Evolutionary conservation across 176 grass and related monocot species (phyloP), one percentile per base, ranked within the genome.

Genomic region (Bromus sterilis): DNA sequence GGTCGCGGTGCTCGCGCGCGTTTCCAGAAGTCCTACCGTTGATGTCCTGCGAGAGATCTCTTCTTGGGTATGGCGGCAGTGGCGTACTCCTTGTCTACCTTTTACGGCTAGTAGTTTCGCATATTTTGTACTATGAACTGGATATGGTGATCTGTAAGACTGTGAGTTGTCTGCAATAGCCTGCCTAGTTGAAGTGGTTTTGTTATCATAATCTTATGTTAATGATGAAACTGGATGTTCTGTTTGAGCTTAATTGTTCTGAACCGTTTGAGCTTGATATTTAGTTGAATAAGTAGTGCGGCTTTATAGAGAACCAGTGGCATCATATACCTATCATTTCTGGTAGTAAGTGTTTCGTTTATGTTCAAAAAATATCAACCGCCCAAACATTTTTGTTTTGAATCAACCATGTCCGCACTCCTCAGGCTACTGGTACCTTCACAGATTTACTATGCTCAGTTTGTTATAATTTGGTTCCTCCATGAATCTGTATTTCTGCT

Each of bases 21-120:
- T 46, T 95, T 95, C 85, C 93, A 95, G 85, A 95, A 95, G 57
- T 92, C 90, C 0, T 95, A 95, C 93, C 93, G 93, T 86, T 95
- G 41, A 94, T 56, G 21, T 63, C 26, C 15, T 0, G 39, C 43
- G 33, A 15, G 33, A 15, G 4, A 29, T 25, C n/a, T 28, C 29
- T 16, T 40, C 4, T 21, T 58, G 13, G 60, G 31, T 26, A 33
- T 18, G 11, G 29, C 18, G 28, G 86, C 20, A 24, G 3, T 28
- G 12, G 31, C 10, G 15, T 26, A 6, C 41, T 73, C 26, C 70
- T 73, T 11, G 70, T 49, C 42, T 11, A 21, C 7, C 42, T 16
- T 31, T 72, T 48, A 46, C 9, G 6, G 23, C 42, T 30, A 48
- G 41, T 72, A 48, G 41, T 72, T 72, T 72, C 8, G 5, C 3